Evolutionary conservation across 352 stramenopile genomes (phyloP), one percentile per base, ranked within the genome.

Genomic region (Globisporangium heterothallicum): DNA sequence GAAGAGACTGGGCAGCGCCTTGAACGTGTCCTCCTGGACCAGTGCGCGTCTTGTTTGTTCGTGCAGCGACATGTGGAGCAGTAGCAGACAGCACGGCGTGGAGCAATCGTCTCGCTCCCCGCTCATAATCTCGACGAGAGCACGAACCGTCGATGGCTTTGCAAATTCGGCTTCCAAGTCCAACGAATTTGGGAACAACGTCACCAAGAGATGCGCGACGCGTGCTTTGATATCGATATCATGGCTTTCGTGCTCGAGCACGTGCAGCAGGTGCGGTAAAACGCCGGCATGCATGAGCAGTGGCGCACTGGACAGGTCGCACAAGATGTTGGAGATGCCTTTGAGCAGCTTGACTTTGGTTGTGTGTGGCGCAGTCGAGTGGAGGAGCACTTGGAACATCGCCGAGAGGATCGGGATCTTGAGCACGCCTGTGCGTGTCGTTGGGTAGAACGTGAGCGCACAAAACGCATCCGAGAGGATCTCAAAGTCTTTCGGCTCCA

Each of bases 401-500:
- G 68, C 64, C 16, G 47, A 53, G 7, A 88, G 41, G 4, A 74
- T 70, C 10, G 56, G 45, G 0, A 60, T 44, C 42, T 84, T 86
- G 21, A 78, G 60, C 4, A 84, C 47, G 2, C 73, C 74, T 16
- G 55, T 58, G 36, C 79, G 77, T 6, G 74, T 78, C 26, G 59
- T 41, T 2, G 65, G 38, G 58, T 87, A 83, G 45, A 76, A 76
- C 21, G 77, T 59, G 13, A 90, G 53, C 19, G 75, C 70, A n/a
- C 70, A 73, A 49, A 88, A 90, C 0, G 70, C 76, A 38, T 90
- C 76, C 10, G 73, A 71, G 16, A 90, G 44, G 43, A 90, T 74
- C 13, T 77, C 72, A 26, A 72, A 80, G 61, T 88, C 79, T 35
- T 73, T 64, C 1, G 50, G 38, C 41, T 84, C 74, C 66, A 79